Percentiles rank a stretch among this genome's conserved stretches.
Evolutionary conservation across 2,329 filamentous ascomycete genomes (phyloP).

Genomic region (Fusarium penzigii): DNA sequence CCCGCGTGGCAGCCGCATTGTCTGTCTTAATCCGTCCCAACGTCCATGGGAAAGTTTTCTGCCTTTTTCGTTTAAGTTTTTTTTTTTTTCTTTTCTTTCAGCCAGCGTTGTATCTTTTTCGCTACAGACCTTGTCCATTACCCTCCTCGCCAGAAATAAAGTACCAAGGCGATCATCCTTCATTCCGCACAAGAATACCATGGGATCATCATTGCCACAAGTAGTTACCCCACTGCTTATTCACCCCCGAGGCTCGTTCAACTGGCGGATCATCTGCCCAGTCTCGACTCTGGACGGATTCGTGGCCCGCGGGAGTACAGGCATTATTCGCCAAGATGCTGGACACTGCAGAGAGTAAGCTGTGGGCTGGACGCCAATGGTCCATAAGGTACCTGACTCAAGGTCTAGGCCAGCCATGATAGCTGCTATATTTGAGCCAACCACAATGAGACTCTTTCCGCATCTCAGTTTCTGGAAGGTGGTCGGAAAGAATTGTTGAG

Average conservation of each 20-base stretch:
- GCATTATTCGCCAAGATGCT: slow-evolving; percentile 12
- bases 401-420: slow-evolving; percentile 9
- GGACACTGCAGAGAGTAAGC: slow-evolving; percentile 14
- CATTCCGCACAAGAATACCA: background rate
- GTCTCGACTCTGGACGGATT: slow-evolving; percentile 6
- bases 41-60: too few species aligned
- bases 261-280: background rate
- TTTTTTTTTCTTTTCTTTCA: too few species aligned
- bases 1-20: slow-evolving; percentile 28
- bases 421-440: slow-evolving; percentile 16
- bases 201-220: slow-evolving; percentile 17
- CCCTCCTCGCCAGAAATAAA: too few species aligned
- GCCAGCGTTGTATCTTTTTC: too few species aligned
- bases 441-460: slow-evolving; percentile 16
- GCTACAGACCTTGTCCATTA: too few species aligned
- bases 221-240: slow-evolving; percentile 19
- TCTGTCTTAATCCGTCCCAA: too few species aligned
- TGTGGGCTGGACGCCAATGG: slow-evolving; percentile 11
- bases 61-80: too few species aligned
- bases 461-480: slow-evolving; percentile 23
- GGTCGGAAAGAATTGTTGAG: slow-evolving; percentile 19
- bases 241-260: slow-evolving; percentile 14
- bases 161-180: too few species aligned
- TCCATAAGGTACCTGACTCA: slow-evolving; percentile 29
- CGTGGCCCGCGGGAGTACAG: slow-evolving; percentile 12